Base-by-base conservation (phyloP, 352 stramenopile species). In the Phytopythium sindhum region DNA sequence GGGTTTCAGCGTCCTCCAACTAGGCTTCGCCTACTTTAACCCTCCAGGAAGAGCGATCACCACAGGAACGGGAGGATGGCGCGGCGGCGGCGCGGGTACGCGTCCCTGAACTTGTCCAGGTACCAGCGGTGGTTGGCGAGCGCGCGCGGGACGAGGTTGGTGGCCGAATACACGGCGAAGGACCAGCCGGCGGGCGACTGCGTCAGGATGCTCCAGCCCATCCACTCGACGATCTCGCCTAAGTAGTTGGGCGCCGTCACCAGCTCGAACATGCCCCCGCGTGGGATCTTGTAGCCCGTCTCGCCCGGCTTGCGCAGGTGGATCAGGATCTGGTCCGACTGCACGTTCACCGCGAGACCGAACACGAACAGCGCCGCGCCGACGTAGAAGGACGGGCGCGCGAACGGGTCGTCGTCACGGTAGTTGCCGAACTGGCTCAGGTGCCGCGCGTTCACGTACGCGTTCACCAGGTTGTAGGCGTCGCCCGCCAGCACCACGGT, bases 171-270 rank as follows among this genome's bases (percentile, higher is more conserved):
- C 37, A 84, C 65, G n/a, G 61, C 71, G 45, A 86, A 84, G 7
- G 73, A 84, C 35, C 70, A 67, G 28, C 75, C 77, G 8, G 80
- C 77, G 4, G 77, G 77, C 33, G 84, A 91, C 70, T 75, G 70
- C 35, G 78, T 75, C 55, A 90, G 53, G 50, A 93, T 28, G 21
- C 70, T 77, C 80, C 82, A 93, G 60, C 84, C 84, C 12, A 60
- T 68, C 84, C 84, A 93, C 62, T 93, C 81, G 54, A 93, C 63
- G n/a, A 90, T 71, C 55, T 93, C 84, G 14, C 80, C 81, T 35
- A 93, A 72, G 62, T 90, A 89, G 69, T 93, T 93, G 11, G 84
- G 78, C n/a, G 78, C 80, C 42, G 81, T 88, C n/a, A 93, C 71
- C 47, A 78, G 86, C 67, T 77, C 66, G 60, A 93, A 93, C 65